These are phyloP conservation scores for Niebla homalea DNA, from an alignment of 495 filamentous ascomycete genomes.

Conservation along the genomic window DNA sequence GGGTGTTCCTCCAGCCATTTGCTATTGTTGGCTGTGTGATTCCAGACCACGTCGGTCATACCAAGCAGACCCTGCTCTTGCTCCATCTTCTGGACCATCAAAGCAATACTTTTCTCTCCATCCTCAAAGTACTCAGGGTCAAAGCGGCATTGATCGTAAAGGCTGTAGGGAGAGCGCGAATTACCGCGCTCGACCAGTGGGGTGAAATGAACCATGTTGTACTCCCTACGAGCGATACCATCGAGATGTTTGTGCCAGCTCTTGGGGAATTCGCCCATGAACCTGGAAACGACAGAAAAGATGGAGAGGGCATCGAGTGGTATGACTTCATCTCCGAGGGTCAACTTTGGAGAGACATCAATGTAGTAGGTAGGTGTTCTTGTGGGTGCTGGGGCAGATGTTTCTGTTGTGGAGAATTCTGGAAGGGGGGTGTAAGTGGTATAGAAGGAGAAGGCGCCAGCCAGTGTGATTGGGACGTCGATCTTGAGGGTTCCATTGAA, in stretches of 20 bases:
- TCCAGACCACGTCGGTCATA: conserved; percentile 94
- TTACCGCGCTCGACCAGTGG: conserved; percentile 77
- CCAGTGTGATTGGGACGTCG: conserved; percentile 64
- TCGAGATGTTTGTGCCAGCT: conserved; percentile 82
- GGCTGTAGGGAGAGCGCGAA: conserved; percentile 94
- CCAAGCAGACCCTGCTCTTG: conserved; percentile 72
- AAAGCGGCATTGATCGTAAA: conserved; percentile 83
- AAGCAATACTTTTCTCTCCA: conserved; percentile 71
- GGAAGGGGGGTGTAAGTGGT: conserved; percentile 84
- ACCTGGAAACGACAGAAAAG: conserved; percentile 93
- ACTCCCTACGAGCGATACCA: conserved; percentile 77
- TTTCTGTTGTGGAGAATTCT: conserved; percentile 47
- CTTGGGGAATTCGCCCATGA: conserved; percentile 81
- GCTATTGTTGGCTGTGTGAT: conserved; percentile 94
- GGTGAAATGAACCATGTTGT: conserved; percentile 99
- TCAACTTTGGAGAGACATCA: conserved; percentile 77
- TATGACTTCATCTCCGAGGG: conserved; percentile 51
- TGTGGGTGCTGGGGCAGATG: conserved; percentile 40
- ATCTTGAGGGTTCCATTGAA: conserved; percentile 88
- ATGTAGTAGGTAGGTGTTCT: conserved; percentile 73
- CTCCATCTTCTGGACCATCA: conserved; percentile 70
- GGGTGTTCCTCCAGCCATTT: conserved; percentile 90
- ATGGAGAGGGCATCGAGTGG: conserved; percentile 79
- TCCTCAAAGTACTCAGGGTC: conserved; percentile 71
- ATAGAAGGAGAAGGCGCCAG: conserved; percentile 95